These are phyloP conservation scores for Pneumocystis canis DNA, from an alignment of 1,139 yeast genomes.

Conservation along the genomic window DNA sequence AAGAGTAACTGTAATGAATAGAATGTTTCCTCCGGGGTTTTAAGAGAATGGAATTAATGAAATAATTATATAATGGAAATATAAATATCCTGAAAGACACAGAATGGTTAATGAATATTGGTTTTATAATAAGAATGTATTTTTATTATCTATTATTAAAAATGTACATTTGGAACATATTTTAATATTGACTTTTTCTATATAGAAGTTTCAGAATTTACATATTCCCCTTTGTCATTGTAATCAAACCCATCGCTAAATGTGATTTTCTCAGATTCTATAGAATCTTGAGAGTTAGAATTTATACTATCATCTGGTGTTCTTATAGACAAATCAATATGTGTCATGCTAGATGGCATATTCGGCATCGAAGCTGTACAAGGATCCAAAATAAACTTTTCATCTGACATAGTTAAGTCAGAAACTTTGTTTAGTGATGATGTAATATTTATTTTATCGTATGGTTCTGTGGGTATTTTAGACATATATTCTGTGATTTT, in stretches of 20 bases:
- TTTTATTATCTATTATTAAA: background rate
- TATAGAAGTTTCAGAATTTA: background rate
- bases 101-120: background rate
- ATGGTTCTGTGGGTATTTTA: background rate
- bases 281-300: background rate
- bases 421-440: background rate
- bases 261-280: background rate
- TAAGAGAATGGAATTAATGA: background rate
- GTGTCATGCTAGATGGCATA: background rate
- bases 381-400: background rate
- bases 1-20: background rate
- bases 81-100: background rate
- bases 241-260: background rate
- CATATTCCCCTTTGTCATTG: background rate
- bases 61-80: background rate
- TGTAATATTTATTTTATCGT: background rate
- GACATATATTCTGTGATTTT: conserved; percentile 1
- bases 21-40: background rate
- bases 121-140: background rate
- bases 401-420: background rate
- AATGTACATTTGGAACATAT: background rate
- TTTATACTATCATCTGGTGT: background rate
- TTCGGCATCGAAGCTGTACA: background rate
- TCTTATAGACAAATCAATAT: background rate
- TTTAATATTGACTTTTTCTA: background rate